These are phyloP conservation scores for Colletotrichum cuscutae DNA, from an alignment of 2,329 filamentous ascomycete genomes.

Conservation along the genomic window DNA sequence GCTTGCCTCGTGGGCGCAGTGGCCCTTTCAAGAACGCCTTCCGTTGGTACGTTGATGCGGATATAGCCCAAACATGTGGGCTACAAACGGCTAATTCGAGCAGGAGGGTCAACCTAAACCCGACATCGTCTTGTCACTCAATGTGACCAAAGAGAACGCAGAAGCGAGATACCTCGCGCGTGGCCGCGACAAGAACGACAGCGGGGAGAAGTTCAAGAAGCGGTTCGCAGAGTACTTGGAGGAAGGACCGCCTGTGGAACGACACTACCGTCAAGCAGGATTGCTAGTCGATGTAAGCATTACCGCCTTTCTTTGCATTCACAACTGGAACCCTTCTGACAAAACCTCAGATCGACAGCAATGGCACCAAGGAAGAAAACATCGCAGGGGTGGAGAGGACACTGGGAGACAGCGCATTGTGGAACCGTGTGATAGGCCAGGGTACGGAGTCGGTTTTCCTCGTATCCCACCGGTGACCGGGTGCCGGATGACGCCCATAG, in stretches of 20 bases:
- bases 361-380: neutral
- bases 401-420: neutral
- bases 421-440: neutral
- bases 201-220: neutral
- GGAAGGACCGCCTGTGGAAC: neutral
- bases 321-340: neutral
- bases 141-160: neutral
- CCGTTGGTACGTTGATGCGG: neutral
- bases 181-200: neutral
- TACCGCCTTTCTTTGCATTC: neutral
- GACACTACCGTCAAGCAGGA: neutral
- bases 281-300: neutral
- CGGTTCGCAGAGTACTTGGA: neutral
- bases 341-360: neutral
- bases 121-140: neutral
- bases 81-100: neutral
- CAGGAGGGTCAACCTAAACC: neutral
- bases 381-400: neutral
- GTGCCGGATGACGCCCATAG: neutral
- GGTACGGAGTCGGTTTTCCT: neutral
- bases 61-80: neutral
- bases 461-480: neutral
- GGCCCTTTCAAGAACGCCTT: neutral
- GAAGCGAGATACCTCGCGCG: neutral
- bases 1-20: neutral